Evolutionary conservation across 169 alveolate genomes (phyloP).

Genomic region (Miamiensis avidus): DNA sequence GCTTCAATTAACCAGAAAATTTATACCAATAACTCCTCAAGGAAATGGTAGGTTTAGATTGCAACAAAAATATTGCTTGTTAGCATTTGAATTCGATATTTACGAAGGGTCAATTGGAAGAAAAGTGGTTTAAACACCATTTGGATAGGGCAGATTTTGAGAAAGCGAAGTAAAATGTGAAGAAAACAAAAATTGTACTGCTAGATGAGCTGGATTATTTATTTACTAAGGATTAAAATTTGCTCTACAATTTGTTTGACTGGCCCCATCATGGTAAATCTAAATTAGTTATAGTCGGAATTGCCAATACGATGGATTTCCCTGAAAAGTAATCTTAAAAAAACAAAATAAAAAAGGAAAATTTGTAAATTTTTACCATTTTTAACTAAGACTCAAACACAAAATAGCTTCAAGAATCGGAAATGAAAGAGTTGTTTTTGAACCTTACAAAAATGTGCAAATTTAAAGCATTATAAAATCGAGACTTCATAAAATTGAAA

Average conservation of each 20-base stretch:
- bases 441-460: conserved; percentile 53
- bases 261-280: conserved; percentile 61
- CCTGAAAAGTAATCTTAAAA: conserved; percentile 36
- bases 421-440: conserved; percentile 53
- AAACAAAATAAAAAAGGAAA: too few species aligned
- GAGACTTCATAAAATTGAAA: conserved; percentile 42
- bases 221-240: conserved; percentile 49
- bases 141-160: neutral
- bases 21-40: conserved; percentile 30
- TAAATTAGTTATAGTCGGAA: conserved; percentile 53
- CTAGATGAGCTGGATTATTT: conserved; percentile 67
- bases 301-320: conserved; percentile 67
- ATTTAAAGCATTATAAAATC: conserved; percentile 43
- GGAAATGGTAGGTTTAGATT: conserved; percentile 35
- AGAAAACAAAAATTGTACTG: neutral
- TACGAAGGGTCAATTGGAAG: neutral
- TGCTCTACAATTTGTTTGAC: conserved; percentile 59
- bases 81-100: neutral
- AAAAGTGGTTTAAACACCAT: too few species aligned
- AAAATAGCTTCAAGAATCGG: conserved; percentile 67
- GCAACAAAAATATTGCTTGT: neutral
- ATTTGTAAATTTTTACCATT: too few species aligned
- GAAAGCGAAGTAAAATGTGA: neutral
- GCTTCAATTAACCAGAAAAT: conserved; percentile 51
- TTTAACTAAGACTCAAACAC: conserved; percentile 23